Base-by-base conservation (phyloP, 139 green algal genomes). In the Dunaliella primolecta region DNA sequence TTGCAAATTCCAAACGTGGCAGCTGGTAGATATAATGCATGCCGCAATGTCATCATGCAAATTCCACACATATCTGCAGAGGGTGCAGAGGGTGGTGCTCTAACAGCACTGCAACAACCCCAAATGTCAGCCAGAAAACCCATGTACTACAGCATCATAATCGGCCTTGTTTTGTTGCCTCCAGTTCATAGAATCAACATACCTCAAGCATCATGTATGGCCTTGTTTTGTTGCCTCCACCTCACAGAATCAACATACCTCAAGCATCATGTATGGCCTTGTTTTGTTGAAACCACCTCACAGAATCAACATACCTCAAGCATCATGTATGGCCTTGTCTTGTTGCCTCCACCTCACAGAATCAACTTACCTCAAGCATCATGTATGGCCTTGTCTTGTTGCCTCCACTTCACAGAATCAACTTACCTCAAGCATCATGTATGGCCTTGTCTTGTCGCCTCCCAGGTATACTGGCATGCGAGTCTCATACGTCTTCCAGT, bases 401-500 rank as follows among this genome's bases (percentile, higher is more conserved):
- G 36, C 78, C 78, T 56, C 91, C 86, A 23, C 56, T 74, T 74
- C 21, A n/a, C 56, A 23, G 23, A 23, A n/a, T 74, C 56, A 74
- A 74, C 71, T 32, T 78, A 92, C 80, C 82, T 84, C 74, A 1
- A 92, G 55, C 64, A 79, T 55, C 31, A 94, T 83, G 87, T 93
- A 93, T 2, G 88, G 75, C 56, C 86, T 36, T 27, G 81, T 78
- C 2, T 36, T 56, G 80, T 90, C 84, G 36, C 78, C 78, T 56
- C 91, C 86, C 75, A 94, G 36, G 79, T 88, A 93, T 57, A 95
- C 37, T 1, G 92, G 91, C 36, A 95, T 37, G 34, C 78, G 83
- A 20, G 86, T 89, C 56, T 90, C 83, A 81, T 93, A 95, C 30
- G 37, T 57, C 30, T 80, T 55, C 32, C 81, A 57, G 46, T 93